phyloP scores from a whole-genome alignment of 352 stramenopile genomes.

The Pythium dissimile region DNA sequence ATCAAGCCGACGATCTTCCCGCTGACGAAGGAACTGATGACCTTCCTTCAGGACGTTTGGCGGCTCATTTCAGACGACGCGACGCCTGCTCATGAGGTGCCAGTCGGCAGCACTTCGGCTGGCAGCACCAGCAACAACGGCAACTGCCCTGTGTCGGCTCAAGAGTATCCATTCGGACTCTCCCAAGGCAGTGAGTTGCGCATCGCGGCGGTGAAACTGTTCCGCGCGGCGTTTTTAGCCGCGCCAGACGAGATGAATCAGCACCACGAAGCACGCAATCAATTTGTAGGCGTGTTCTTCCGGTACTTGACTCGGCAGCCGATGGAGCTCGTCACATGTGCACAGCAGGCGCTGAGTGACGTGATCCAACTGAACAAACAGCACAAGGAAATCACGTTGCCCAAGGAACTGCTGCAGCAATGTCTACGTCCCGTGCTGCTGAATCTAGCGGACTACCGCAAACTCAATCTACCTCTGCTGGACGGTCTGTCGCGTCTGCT shows the following conservation, averaged over 20 bases:
- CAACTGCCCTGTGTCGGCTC: constrained; percentile 48
- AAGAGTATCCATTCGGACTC: constrained; percentile 86
- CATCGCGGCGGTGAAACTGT: constrained; percentile 85
- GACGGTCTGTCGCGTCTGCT: constrained; percentile 92
- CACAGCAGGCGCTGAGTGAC: constrained; percentile 77
- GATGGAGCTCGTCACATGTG: constrained; percentile 74
- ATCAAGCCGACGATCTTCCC: constrained; percentile 77
- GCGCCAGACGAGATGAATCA: constrained; percentile 81
- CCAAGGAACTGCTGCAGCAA: constrained; percentile 95
- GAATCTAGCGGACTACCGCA: constrained; percentile 95
- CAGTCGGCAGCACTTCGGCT: neutral
- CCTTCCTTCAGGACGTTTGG: constrained; percentile 86
- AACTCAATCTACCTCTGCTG: constrained; percentile 94
- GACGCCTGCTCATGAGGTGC: neutral
- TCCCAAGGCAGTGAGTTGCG: constrained; percentile 79
- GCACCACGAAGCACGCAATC: constrained; percentile 81
- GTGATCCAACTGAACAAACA: constrained; percentile 86
- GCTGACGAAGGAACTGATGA: constrained; percentile 82
- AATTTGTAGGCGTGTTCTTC: constrained; percentile 89
- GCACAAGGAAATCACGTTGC: constrained; percentile 84
- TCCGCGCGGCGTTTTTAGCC: constrained; percentile 83
- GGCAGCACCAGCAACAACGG: constrained; percentile 1
- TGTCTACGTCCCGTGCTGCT: constrained; percentile 95
- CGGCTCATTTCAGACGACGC: constrained; percentile 76
- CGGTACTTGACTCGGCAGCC: constrained; percentile 86